A percentile compares a stretch with the other conserved stretches of the same genome.
phyloP scores from a whole-genome alignment of 331 rosid species.

The Ulmus americana region DNA sequence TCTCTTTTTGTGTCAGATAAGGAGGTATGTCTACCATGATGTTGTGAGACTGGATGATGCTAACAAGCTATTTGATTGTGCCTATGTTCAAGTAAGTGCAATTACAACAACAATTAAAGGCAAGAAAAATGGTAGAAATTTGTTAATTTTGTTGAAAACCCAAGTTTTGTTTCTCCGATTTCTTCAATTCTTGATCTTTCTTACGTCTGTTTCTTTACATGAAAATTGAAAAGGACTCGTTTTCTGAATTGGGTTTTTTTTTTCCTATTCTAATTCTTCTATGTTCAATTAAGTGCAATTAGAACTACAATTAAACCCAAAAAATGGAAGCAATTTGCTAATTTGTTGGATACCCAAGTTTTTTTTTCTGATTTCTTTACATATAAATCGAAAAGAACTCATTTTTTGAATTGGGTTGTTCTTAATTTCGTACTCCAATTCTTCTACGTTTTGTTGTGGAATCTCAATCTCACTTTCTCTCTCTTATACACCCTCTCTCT shows the following conservation, averaged over 20 bases:
- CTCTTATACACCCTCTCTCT: background rate
- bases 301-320: background rate
- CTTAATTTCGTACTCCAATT: too few species aligned
- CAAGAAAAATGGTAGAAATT: background rate
- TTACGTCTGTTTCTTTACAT: background rate
- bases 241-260: background rate
- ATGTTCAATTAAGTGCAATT: too few species aligned
- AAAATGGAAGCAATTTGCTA: background rate
- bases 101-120: background rate
- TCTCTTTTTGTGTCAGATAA: conserved; percentile 39
- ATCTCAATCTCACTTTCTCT: background rate
- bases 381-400: background rate
- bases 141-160: background rate
- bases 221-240: too few species aligned
- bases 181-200: background rate
- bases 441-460: too few species aligned
- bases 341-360: too few species aligned
- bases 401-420: background rate
- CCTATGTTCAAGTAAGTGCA: conserved; percentile 63
- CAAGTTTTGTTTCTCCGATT: background rate
- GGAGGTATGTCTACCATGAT: conserved; percentile 79
- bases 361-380: too few species aligned
- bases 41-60: conserved; percentile 80
- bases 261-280: too few species aligned
- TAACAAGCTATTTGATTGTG: conserved; percentile 61